Conservation (phyloP, 176 grass and related monocot genomes). For the Juncus effusus region DNA sequence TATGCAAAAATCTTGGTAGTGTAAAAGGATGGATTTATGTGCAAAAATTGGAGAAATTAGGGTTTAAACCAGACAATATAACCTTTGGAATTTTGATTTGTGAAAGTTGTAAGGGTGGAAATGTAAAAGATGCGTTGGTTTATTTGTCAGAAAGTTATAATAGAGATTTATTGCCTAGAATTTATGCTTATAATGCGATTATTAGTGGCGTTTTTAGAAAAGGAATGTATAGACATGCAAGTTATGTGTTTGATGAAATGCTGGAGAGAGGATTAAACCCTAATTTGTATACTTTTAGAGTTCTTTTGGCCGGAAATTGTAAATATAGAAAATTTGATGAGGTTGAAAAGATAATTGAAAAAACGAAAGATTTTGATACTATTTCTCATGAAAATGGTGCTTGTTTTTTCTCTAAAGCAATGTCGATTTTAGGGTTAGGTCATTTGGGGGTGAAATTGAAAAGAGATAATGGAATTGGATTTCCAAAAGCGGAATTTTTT, state of each 20-base stretch:
- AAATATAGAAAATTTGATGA: constrained; percentile 80
- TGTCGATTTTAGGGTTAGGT: constrained; percentile 63
- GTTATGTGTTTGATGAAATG: constrained; percentile 84
- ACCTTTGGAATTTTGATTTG: constrained; percentile 82
- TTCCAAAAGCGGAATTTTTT: constrained; percentile 84
- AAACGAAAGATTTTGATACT: constrained; percentile 44
- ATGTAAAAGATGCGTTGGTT: constrained; percentile 58
- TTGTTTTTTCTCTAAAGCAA: constrained; percentile 64
- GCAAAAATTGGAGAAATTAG: constrained; percentile 62
- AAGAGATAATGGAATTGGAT: constrained; percentile 70
- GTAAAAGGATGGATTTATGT: constrained; percentile 63
- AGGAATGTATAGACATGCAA: constrained; percentile 73
- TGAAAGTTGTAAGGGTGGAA: constrained; percentile 67
- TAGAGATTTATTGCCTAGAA: constrained; percentile 52
- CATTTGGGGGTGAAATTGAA: constrained; percentile 77
- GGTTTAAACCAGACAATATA: constrained; percentile 59
- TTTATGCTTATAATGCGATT: constrained; percentile 73
- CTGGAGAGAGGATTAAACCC: constrained; percentile 54
- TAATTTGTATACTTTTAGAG: constrained; percentile 55
- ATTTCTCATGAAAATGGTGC: constrained; percentile 44
- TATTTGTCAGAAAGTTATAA: constrained; percentile 90
- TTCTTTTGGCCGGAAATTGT: constrained; percentile 86
- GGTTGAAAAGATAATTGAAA: constrained; percentile 54
- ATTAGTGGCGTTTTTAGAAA: constrained; percentile 69
- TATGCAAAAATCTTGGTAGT: constrained; percentile 56